Conservation (phyloP, 2,329 filamentous ascomycete genomes). For the Conoideocrella luteorostrata region DNA sequence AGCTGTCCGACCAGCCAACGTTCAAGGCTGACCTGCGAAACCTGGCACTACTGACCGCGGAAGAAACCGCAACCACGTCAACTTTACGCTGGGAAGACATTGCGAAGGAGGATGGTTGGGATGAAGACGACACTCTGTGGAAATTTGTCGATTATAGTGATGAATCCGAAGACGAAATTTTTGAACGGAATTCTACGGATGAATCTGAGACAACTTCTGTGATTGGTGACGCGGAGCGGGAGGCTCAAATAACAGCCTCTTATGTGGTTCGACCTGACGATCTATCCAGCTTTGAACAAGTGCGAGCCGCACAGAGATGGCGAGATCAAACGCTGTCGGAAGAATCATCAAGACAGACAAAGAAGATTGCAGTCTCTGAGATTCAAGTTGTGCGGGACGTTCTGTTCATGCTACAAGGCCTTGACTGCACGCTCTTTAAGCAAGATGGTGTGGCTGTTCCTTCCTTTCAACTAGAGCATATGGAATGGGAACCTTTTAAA, state of each 20-base stretch:
- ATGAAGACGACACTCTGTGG: conserved; percentile 63
- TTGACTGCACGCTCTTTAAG: conserved; percentile 67
- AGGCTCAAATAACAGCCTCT: conserved; percentile 20
- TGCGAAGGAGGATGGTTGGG: conserved; percentile 67
- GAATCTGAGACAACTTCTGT: conserved; percentile 29
- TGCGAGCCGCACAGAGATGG: conserved; percentile 30
- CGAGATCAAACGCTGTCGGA: conserved; percentile 26
- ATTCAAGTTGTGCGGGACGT: conserved; percentile 68
- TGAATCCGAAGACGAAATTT: conserved; percentile 51
- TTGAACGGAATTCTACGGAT: conserved; percentile 27
- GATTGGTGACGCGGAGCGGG: conserved; percentile 23
- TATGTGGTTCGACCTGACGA: conserved; percentile 31
- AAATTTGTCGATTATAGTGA: conserved; percentile 60
- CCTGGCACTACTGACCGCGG: conserved; percentile 45
- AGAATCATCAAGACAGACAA: conserved; percentile 25
- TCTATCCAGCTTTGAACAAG: conserved; percentile 21
- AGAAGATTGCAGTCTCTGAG: conserved; percentile 55
- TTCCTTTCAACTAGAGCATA: conserved; percentile 39
- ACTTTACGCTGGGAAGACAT: conserved; percentile 74
- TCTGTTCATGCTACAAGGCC: conserved; percentile 77
- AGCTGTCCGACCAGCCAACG: conserved; percentile 74
- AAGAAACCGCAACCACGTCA: conserved; percentile 36
- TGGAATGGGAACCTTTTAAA: conserved; percentile 44
- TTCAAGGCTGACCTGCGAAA: conserved; percentile 60
- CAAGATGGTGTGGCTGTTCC: conserved; percentile 30